Evolutionary conservation across 352 stramenopile species (phyloP), one percentile per base, ranked within the genome.

Genomic region (Thalassiosira sp.): DNA sequence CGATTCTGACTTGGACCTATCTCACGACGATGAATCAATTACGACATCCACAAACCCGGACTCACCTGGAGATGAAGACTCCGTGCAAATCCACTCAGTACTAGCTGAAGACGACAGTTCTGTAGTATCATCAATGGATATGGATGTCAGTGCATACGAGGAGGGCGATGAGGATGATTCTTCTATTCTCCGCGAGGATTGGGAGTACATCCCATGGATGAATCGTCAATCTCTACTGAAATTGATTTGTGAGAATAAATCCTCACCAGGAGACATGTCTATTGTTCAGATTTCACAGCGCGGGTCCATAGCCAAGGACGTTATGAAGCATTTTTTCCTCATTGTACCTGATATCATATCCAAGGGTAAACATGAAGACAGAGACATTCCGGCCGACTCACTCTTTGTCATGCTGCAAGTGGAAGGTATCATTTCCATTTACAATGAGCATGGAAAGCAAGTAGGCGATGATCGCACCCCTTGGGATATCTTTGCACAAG

Each of bases 401-500:
- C 51, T 59, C 10, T 59, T 59, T 13, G 22, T 37, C 51, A 59
- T 59, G 51, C 31, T 59, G 11, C 18, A 37, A 43, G 31, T 59
- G 1, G 22, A 33, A 3, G 25, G 25, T 8, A 59, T 59, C 31
- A 11, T 59, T 37, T 59, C 51, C 1, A 11, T 59, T 10, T 59
- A 59, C 22, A 11, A 33, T 37, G 20, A 59, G 51, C 11, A 59
- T 7, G 51, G 51, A 20, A 35, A 20, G 51, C 51, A 59, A 43
- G 13, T 59, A 3, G 2, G 51, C 24, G 51, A 37, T 43, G 51
- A 59, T 11, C 25, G n/a, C n/a, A 40, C 20, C 33, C 37, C 51
- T 20, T 59, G 51, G 51, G 51, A 59, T 22, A 59, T 59, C 51
- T 59, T 40, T 22, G 48, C 48, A 13, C 48, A 56, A 25, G 20